A percentile compares a stretch with the other conserved stretches of the same genome.
phyloP scores from a whole-genome alignment of 495 filamentous ascomycete genomes.

The Penicillium simplicissimum region DNA sequence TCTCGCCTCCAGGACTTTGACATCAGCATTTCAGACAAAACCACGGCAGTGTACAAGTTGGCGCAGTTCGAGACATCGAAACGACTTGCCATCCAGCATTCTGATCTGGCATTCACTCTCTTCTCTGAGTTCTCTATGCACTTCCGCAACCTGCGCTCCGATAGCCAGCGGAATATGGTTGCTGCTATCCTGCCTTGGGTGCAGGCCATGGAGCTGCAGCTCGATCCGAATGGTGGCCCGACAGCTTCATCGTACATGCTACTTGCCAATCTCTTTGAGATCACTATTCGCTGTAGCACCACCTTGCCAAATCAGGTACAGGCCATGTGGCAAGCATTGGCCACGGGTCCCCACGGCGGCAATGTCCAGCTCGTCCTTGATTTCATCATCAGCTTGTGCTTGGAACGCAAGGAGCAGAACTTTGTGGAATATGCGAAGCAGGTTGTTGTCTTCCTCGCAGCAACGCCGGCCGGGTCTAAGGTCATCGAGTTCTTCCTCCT shows the following conservation, averaged over 20 bases:
- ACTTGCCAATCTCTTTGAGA: slow-evolving; percentile 91
- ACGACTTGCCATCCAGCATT: slow-evolving; percentile 81
- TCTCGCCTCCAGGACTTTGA: slow-evolving; percentile 96
- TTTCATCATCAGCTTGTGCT: slow-evolving; percentile 89
- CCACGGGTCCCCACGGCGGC: slow-evolving; percentile 89
- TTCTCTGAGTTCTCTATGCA: slow-evolving; percentile 93
- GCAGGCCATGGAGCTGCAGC: slow-evolving; percentile 85
- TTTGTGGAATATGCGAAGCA: slow-evolving; percentile 98
- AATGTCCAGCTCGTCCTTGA: slow-evolving; percentile 94
- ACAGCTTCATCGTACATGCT: slow-evolving; percentile 92
- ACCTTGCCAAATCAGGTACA: slow-evolving; percentile 94
- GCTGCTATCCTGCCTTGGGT: slow-evolving; percentile 96
- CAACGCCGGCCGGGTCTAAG: slow-evolving; percentile 85
- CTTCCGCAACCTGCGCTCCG: slow-evolving; percentile 79
- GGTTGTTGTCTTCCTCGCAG: slow-evolving; percentile 91
- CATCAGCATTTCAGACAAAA: slow-evolving; percentile 97
- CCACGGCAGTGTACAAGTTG: slow-evolving; percentile 94
- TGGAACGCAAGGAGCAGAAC: slow-evolving; percentile 93
- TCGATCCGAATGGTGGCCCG: slow-evolving; percentile 92
- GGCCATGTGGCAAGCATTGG: slow-evolving; percentile 94
- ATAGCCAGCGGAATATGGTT: slow-evolving; percentile 88
- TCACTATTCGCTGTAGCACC: slow-evolving; percentile 87
- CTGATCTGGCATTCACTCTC: slow-evolving; percentile 84
- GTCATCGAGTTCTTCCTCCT: slow-evolving; percentile 91
- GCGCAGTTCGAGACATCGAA: slow-evolving; percentile 97